Base-by-base conservation (phyloP, 192 early-diverging fungal species). In the Coemansia sp. region DNA sequence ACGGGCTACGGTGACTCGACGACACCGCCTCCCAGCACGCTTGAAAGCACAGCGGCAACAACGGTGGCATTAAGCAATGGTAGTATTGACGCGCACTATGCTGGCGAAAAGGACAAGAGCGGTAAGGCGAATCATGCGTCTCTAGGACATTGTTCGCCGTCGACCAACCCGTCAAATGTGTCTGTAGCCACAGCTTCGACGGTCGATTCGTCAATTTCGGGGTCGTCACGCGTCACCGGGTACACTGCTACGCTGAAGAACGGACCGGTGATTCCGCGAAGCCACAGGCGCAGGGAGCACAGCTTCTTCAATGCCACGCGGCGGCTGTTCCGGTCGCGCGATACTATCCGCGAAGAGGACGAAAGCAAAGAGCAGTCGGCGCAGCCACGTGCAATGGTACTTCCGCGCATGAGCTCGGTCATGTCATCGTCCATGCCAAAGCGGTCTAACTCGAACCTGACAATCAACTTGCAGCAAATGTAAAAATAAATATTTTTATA, bases 201-300 rank as follows among this genome's bases (percentile, higher is more conserved):
- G 18, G 38, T 59, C 18, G 59, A 51, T 5, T 49, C 59, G 4
- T 58, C 62, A 17, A 55, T 46, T 1, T 55, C 40, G 40, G 37
- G 41, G 1, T 50, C 52, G n/a, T 63, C 68, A n/a, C 50, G 38
- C 10, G 47, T 49, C n/a, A 47, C 56, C 9, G 64, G 64, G 40
- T 60, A 64, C 58, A 50, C 61, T 9, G 57, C 57, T 21, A 61
- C 64, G 21, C 53, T 71, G 17, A 55, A 64, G 21, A 46, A 61
- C 23, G 74, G 74, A 2, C 74, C 74, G 0, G 60, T 78, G 8
- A 19, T 78, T 25, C 74, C 74, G 19, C 57, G 74, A 9, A 30
- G 18, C 9, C 37, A 64, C 21, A 21, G 25, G n/a, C 18, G 27
- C 39, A 71, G 57, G 14, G 60, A 67, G 7, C 60, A 60, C 27